Conservation (phyloP, 2,329 filamentous ascomycete species). For the Lomentospora prolificans region DNA sequence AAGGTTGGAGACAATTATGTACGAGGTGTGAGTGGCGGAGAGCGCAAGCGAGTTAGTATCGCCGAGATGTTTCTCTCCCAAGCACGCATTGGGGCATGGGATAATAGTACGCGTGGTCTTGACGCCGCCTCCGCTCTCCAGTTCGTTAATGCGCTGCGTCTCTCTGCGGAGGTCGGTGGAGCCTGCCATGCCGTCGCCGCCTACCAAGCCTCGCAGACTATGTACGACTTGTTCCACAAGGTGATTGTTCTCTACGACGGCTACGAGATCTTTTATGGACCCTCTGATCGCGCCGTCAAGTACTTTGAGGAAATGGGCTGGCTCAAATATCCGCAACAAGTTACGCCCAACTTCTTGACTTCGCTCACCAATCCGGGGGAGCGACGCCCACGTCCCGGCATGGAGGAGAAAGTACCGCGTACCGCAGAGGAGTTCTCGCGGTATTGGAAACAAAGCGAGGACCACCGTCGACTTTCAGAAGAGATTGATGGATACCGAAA, state of each 20-base stretch:
- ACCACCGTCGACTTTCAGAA: conserved; percentile 1
- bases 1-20: conserved; percentile 64
- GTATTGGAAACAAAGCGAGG: conserved; percentile 10
- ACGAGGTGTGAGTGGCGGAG: conserved; percentile 68
- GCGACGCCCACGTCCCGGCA: conserved; percentile 35
- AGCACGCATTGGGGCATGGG: conserved; percentile 18
- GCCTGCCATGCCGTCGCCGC: conserved; percentile 24
- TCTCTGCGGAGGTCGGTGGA: conserved; percentile 18
- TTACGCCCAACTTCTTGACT: conserved; percentile 62
- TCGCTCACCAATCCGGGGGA: conserved; percentile 71
- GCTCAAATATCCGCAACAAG: conserved; percentile 59
- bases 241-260: conserved; percentile 58
- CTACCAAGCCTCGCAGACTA: conserved; percentile 52
- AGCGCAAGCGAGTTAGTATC: conserved; percentile 71
- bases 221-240: conserved; percentile 58
- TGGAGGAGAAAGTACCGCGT: conserved; percentile 30
- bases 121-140: conserved; percentile 20
- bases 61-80: conserved; percentile 47
- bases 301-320: conserved; percentile 61
- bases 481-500: conserved; percentile 8
- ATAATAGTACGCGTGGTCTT: conserved; percentile 21
- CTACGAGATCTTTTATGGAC: conserved; percentile 57
- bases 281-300: conserved; percentile 46
- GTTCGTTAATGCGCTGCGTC: conserved; percentile 18
- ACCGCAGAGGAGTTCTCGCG: conserved; percentile 44